Percentiles rank a stretch among this genome's conserved stretches.
Evolutionary conservation across 1,284 basidiomycete species (phyloP).

Genomic region (Marasmius oreades): DNA sequence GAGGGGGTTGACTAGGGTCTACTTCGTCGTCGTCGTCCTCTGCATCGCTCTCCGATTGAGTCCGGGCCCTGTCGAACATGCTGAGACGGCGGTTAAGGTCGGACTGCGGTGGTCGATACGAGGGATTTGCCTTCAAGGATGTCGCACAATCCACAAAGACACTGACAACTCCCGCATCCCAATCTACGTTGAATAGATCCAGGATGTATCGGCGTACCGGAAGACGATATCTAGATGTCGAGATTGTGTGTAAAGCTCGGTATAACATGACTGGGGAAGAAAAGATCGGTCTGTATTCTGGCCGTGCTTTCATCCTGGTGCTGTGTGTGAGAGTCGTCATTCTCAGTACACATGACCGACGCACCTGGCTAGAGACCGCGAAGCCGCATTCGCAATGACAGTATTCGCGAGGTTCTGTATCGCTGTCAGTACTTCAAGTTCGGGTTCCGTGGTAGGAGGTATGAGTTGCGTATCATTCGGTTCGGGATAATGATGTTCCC

Average conservation of each 20-base stretch:
- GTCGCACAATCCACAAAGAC: conserved; percentile 48
- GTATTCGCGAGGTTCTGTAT: conserved; percentile 96
- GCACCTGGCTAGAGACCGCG: conserved; percentile 79
- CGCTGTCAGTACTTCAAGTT: conserved; percentile 85
- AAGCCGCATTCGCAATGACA: conserved; percentile 91
- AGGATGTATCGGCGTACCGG: conserved; percentile 90
- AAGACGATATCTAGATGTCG: conserved; percentile 84
- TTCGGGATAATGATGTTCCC: conserved; percentile 53
- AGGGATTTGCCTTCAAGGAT: conserved; percentile 45
- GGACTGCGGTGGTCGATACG: conserved; percentile 43
- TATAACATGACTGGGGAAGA: conserved; percentile 76
- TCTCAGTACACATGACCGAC: conserved; percentile 3
- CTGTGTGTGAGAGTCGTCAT: conserved; percentile 6
- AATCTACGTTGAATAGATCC: conserved; percentile 85
- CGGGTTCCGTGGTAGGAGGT: conserved; percentile 66
- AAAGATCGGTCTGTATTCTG: conserved; percentile 76
- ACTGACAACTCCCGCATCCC: conserved; percentile 58
- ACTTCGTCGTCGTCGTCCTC: conserved; percentile 58
- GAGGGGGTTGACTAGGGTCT: conserved; percentile 33
- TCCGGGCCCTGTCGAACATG: conserved; percentile 50
- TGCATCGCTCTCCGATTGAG: conserved; percentile 56
- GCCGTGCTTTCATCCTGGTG: conserved; percentile 74
- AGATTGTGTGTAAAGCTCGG: conserved; percentile 82
- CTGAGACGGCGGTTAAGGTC: conserved; percentile 48
- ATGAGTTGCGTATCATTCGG: conserved; percentile 50